Conservation (phyloP, 192 early-diverging fungal genomes). For the Coemansia sp. region DNA sequence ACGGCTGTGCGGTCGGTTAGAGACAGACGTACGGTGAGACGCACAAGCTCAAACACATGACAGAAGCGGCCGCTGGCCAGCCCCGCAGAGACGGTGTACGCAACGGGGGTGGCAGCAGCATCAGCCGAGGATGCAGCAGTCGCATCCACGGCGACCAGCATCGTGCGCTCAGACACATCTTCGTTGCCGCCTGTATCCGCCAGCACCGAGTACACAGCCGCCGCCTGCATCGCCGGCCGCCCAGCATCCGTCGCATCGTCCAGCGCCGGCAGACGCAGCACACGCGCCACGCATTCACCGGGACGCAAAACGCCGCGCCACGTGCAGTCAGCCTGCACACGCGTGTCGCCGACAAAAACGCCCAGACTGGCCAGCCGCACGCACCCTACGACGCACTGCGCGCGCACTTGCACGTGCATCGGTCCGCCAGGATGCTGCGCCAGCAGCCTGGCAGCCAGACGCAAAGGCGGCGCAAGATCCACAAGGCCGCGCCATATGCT, state of each 20-base stretch:
- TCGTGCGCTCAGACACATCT: too few relatives aligned
- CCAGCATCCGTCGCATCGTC: background rate
- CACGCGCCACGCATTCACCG: background rate
- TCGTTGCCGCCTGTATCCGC: background rate
- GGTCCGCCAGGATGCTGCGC: background rate
- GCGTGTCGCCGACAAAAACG: background rate
- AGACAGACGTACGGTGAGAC: background rate
- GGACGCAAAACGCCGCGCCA: constrained; percentile 2
- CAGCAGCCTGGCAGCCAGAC: background rate
- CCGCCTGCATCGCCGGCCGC: background rate
- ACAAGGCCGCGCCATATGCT: constrained; percentile 10
- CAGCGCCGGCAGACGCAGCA: background rate
- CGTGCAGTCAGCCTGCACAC: background rate
- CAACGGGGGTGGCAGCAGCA: background rate
- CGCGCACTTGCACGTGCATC: constrained; percentile 1
- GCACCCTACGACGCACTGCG: background rate
- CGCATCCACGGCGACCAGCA: background rate
- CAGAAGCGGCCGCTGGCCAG: constrained; percentile 3
- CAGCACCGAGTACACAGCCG: background rate
- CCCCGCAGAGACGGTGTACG: constrained; percentile 1
- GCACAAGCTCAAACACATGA: constrained; percentile 7
- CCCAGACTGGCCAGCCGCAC: background rate
- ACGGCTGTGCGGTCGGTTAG: background rate
- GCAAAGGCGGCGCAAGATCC: constrained; percentile 17
- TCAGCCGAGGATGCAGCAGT: background rate